phyloP scores from a whole-genome alignment of 805 yeast genomes.

The Lipomyces chichibuensis region DNA sequence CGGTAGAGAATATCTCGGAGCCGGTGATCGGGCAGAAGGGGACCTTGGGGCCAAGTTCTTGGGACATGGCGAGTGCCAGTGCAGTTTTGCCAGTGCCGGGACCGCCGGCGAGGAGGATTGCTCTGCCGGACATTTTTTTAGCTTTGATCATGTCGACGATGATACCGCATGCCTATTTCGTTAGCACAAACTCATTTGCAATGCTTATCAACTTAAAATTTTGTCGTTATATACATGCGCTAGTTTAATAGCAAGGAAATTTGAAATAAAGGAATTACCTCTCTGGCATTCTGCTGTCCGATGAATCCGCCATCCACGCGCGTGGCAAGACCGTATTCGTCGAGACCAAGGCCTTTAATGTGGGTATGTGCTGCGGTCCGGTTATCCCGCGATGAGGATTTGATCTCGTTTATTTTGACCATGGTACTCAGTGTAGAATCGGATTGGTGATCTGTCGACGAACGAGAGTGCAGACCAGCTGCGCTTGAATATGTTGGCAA shows the following conservation, averaged over 20 bases:
- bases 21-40: conserved; percentile 98
- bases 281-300: conserved; percentile 68
- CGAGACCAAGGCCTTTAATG: conserved; percentile 91
- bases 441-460: no score
- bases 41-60: conserved; percentile 94
- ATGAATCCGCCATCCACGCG: conserved; percentile 86
- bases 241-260: neutral
- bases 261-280: conserved; percentile 33
- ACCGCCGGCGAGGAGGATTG: conserved; percentile 93
- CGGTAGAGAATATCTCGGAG: conserved; percentile 91
- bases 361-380: conserved; percentile 96
- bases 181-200: neutral
- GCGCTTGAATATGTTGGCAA: no score
- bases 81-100: conserved; percentile 99
- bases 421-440: conserved; percentile 44
- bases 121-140: conserved; percentile 92
- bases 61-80: conserved; percentile 91
- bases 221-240: neutral
- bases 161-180: conserved; percentile 79
- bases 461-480: no score
- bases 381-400: conserved; percentile 54
- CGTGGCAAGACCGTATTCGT: conserved; percentile 84
- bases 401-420: conserved; percentile 54
- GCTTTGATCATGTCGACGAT: conserved; percentile 90
- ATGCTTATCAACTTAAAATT: neutral